A percentile compares a stretch with the other conserved stretches of the same genome.
These are phyloP conservation scores for Annulohypoxylon bovei DNA, from an alignment of 495 filamentous ascomycete species.

Conservation along the genomic window DNA sequence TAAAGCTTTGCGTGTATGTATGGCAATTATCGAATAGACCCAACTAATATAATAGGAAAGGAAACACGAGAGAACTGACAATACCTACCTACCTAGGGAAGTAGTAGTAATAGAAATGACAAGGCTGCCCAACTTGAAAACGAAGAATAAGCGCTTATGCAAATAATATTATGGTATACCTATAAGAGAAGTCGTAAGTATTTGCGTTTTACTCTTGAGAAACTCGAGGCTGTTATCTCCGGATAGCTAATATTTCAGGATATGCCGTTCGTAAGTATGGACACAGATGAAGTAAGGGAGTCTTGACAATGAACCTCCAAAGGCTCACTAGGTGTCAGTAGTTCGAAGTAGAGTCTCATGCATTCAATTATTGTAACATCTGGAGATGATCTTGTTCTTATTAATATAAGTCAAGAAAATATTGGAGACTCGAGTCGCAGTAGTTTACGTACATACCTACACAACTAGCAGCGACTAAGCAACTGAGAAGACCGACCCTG, in stretches of 20 bases:
- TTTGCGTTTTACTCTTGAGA: not conserved
- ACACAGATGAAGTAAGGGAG: not conserved
- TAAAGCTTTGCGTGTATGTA: not conserved
- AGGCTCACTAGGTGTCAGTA: not conserved
- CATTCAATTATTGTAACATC: conserved; percentile 2
- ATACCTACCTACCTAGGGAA: too few species aligned
- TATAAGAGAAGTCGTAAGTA: not conserved
- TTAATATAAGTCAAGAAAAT: conserved; percentile 26
- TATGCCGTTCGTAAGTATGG: not conserved
- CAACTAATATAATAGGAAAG: not conserved
- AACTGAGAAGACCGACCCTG: conserved; percentile 25
- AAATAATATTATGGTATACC: conserved; percentile 15
- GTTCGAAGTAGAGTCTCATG: not conserved
- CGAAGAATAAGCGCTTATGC: conserved; percentile 34
- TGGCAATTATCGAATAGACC: not conserved
- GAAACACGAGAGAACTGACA: not conserved
- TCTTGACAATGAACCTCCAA: not conserved
- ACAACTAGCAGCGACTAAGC: conserved; percentile 27
- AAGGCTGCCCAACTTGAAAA: conserved; percentile 6
- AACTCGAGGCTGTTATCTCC: not conserved
- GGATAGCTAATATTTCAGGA: not conserved
- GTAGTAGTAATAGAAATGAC: not conserved
- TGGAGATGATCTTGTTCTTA: conserved; percentile 13
- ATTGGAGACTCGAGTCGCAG: not conserved
- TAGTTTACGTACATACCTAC: conserved; percentile 12